Conservation (phyloP, 768 basidiomycete genomes). For the Termitomyces sp. region DNA sequence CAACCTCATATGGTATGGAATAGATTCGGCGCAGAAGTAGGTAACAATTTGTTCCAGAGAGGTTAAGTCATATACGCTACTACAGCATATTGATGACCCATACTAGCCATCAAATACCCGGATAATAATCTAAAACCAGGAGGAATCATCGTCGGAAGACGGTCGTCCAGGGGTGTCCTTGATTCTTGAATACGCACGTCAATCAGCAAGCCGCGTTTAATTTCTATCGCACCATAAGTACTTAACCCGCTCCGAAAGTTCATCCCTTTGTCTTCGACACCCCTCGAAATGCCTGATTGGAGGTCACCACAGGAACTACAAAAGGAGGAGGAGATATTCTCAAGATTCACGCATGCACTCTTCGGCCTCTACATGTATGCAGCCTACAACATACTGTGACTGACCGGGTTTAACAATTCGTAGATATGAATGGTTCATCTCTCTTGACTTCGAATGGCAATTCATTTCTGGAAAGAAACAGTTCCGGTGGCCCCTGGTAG, state of each 20-base stretch:
- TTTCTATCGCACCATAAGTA: constrained; percentile 1
- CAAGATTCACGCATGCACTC: constrained; percentile 51
- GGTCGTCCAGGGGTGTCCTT: background rate
- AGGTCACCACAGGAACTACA: constrained; percentile 39
- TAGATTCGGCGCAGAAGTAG: background rate
- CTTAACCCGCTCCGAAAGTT: background rate
- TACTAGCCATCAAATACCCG: background rate
- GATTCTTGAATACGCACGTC: background rate
- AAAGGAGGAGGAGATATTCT: constrained; percentile 39
- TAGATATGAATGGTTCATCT: constrained; percentile 62
- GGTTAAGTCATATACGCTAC: background rate
- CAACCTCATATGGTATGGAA: background rate
- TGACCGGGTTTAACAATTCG: background rate
- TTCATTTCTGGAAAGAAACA: constrained; percentile 48
- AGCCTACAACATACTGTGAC: background rate
- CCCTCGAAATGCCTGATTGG: constrained; percentile 49
- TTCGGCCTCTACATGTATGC: constrained; percentile 53
- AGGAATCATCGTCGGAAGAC: background rate
- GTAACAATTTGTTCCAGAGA: background rate
- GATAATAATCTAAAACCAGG: background rate
- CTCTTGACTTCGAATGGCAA: constrained; percentile 60
- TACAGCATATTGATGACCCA: background rate
- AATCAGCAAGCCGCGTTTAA: background rate
- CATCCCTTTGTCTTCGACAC: background rate
- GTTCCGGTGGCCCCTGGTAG: constrained; percentile 67